Base-by-base conservation (phyloP, 352 stramenopile genomes). In the Pseudoperonospora humuli region DNA sequence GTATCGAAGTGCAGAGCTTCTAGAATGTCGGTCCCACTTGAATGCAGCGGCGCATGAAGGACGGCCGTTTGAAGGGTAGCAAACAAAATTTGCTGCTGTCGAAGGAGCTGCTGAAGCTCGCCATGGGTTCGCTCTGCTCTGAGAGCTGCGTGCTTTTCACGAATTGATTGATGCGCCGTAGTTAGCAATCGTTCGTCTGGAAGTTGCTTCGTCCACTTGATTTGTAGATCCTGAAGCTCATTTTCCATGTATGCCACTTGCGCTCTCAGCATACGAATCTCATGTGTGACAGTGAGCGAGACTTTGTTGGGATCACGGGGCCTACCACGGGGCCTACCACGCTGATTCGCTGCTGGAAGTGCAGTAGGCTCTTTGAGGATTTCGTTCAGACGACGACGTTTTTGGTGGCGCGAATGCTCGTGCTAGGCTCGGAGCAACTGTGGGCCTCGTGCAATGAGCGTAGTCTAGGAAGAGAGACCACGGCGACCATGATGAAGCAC, bases 1-100 rank as follows among this genome's bases (percentile, higher is more conserved):
- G 57, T 67, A 15, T 64, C 25, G 18, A 67, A 64, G 49, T 70
- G 61, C 41, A 70, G 33, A 17, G 52, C 40, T 10, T 64, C 45
- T 14, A 59, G 61, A 14, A 70, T 48, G 3, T 61, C 49, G 11
- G 26, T 47, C 0, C 52, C 56, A 18, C 20, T 56, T 4, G 61
- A 67, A 25, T 61, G 37, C 33, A 68, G 40, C n/a, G 62, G 57
- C 6, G 54, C 58, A n/a, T 41, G 35, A 2, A 55, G 46, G 27
- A 72, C 31, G 2, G 50, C 53, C 11, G 38, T 57, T 48, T 68
- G 57, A 19, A 72, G 50, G 6, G 57, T 54, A 10, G 62, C 62
- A 23, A 64, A 66, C 24, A 54, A 24, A 2, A 66, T n/a, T 45
- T 72, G 57, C 26, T 72, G 57, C 39, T 64, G 57, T 23, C 39